These are phyloP conservation scores for Geotrichum restrictum DNA, from an alignment of 1,139 yeast genomes.

Conservation along the genomic window DNA sequence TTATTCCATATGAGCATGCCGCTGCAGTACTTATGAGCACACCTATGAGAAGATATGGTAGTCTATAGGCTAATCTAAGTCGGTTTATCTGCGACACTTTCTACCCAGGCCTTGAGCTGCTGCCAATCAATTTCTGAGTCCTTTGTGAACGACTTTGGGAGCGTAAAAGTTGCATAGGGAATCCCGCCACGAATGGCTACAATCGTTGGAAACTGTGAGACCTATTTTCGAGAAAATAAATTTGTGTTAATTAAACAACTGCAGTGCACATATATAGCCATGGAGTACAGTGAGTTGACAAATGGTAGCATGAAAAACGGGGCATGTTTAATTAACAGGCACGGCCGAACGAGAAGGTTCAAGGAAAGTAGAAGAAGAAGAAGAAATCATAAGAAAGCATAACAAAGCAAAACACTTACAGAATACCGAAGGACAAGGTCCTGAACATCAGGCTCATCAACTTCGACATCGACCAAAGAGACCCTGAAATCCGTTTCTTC, in stretches of 20 bases:
- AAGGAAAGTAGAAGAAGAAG: not conserved
- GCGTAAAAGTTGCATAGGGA: constrained; percentile 53
- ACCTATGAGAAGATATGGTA: too few species aligned
- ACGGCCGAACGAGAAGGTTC: not conserved
- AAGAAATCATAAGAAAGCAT: constrained; percentile 1
- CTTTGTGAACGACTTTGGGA: constrained; percentile 34
- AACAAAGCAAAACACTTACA: constrained; percentile 24
- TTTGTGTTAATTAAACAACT: too few species aligned
- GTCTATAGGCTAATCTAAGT: not conserved
- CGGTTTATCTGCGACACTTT: constrained; percentile 39
- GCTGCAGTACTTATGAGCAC: too few species aligned
- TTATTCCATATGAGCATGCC: too few species aligned
- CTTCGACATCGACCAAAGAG: constrained; percentile 65
- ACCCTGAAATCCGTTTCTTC: constrained; percentile 52
- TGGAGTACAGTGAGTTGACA: too few species aligned
- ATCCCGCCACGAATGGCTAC: constrained; percentile 65
- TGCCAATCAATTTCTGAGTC: constrained; percentile 49
- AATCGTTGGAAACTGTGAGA: constrained; percentile 59
- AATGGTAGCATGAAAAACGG: too few species aligned
- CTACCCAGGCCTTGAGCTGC: constrained; percentile 57
- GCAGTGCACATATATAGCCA: not conserved
- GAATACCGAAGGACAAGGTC: constrained; percentile 57
- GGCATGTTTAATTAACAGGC: not conserved
- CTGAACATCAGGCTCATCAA: constrained; percentile 60
- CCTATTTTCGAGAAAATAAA: constrained; percentile 32